These are phyloP conservation scores for Prunella vulgaris DNA, from an alignment of 257 asterid species.

Conservation along the genomic window DNA sequence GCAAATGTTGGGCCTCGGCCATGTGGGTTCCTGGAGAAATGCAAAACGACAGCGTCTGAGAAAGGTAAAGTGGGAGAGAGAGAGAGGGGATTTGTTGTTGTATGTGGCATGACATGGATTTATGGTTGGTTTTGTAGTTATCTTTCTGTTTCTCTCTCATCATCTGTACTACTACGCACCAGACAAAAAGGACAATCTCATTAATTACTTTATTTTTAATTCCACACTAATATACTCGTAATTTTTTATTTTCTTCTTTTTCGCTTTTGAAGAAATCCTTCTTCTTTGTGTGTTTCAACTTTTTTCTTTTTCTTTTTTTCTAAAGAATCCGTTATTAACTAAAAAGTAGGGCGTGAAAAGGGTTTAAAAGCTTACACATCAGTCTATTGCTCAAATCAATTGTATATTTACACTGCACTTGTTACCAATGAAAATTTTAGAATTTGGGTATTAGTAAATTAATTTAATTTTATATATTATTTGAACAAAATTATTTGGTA, in stretches of 20 bases:
- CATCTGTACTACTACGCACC: constrained; percentile 23
- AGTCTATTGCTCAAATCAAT: no score
- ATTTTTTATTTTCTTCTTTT: background rate
- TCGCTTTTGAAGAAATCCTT: background rate
- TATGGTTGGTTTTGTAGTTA: constrained; percentile 36
- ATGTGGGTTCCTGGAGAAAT: background rate
- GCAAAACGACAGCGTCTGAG: constrained; percentile 28
- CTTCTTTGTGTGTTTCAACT: background rate
- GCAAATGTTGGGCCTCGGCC: constrained; percentile 4
- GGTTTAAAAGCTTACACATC: background rate
- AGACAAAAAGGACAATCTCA: constrained; percentile 38
- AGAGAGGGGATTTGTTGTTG: constrained; percentile 7
- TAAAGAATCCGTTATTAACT: background rate
- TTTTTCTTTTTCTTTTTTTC: no score
- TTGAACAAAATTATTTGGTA: no score
- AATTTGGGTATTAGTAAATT: no score
- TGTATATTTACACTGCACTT: no score
- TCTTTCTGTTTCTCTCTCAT: constrained; percentile 15
- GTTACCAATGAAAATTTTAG: no score
- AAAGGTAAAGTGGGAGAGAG: constrained; percentile 17
- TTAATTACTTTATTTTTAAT: constrained; percentile 15
- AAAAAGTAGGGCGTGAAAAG: background rate
- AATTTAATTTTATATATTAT: no score
- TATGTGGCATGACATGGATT: constrained; percentile 31
- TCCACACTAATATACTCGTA: constrained; percentile 5